Base-by-base conservation (phyloP, 495 filamentous ascomycete species). In the Hyaloscypha finlandica region DNA sequence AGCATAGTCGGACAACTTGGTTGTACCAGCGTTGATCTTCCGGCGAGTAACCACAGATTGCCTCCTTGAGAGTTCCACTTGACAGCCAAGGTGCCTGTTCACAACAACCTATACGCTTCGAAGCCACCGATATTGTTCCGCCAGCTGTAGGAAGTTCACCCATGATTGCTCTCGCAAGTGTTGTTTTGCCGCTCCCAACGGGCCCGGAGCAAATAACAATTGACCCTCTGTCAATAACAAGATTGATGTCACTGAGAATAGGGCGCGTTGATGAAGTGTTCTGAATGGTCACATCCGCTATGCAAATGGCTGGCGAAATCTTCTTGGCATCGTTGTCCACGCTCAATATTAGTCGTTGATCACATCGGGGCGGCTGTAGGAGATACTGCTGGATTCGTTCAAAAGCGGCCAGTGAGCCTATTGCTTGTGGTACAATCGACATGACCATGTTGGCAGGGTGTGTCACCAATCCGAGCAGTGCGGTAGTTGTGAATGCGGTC, bases 71-170 rank as follows among this genome's bases (percentile, higher is more conserved):
- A 64, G 85, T 93, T 88, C 93, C 93, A 72, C 89, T 94, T 71
- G 93, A 90, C 14, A 94, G 80, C 92, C 92, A 96, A 12, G 92
- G 89, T 6, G 85, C 89, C 71, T 96, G 92, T 4, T 88, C 85
- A 71, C 90, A 94, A 76, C 92, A 94, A 12, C 87, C 92, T 1
- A 94, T 79, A 77, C 86, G 86, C 59, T 88, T 86, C 22, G 82
- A 84, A 2, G 90, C 86, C 12, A 88, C 74, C 4, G 77, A 73
- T n/a, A 83, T 81, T 5, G 83, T 77, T 9, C 92, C 92, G 19
- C 74, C 73, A 19, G 82, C 73, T 67, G 81, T 81, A 70, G 93
- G 88, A 14, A 96, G 77, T 71, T 96, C 92, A 1, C 92, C 91
- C 2, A 94, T 78, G 3, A 94, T 76, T 20, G 89, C 88, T 74